These are phyloP conservation scores for Spergularia marina DNA, from an alignment of 148 eudicot genomes.

Conservation along the genomic window DNA sequence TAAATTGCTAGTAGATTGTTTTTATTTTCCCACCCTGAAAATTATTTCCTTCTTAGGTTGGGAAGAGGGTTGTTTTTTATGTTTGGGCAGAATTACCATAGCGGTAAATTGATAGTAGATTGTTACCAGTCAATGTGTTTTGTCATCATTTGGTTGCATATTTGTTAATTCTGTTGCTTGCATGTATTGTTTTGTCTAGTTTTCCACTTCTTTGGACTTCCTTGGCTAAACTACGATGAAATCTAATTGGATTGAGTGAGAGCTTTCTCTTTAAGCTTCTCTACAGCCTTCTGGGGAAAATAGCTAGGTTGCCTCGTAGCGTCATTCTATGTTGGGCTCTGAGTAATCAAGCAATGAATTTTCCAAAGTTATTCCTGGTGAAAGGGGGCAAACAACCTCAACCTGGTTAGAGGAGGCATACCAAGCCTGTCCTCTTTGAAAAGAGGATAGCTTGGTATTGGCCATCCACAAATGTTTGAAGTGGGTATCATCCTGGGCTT, in stretches of 20 bases:
- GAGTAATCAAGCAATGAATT: background rate
- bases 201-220: no score
- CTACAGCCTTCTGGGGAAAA: no score
- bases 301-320: no score
- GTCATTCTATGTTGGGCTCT: background rate
- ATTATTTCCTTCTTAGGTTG: background rate
- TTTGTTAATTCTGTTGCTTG: no score
- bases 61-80: background rate
- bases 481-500: background rate
- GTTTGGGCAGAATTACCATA: background rate
- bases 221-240: no score
- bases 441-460: background rate
- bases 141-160: background rate
- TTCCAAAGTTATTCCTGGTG: background rate
- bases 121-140: background rate
- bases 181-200: no score
- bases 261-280: no score
- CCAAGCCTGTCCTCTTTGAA: background rate
- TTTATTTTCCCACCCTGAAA: background rate
- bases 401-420: background rate
- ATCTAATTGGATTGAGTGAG: no score
- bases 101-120: background rate
- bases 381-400: background rate
- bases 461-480: background rate
- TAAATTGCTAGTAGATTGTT: conserved; percentile 15